A percentile compares a stretch with the other conserved stretches of the same genome.
Evolutionary conservation across 1,139 yeast species (phyloP).

Genomic region (Debaryomyces coudertii): DNA sequence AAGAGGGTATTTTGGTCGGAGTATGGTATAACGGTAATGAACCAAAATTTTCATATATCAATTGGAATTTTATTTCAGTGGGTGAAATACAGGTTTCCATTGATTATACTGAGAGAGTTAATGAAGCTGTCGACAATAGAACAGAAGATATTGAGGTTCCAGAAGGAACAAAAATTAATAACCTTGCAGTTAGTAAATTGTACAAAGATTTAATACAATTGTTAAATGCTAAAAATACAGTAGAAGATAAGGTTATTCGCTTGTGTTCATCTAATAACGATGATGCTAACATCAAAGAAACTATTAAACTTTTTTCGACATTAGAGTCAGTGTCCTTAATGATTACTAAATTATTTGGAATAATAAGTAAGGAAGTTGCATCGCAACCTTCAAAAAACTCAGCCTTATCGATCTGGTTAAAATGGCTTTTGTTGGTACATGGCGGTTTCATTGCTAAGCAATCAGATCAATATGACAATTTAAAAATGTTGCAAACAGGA

Average conservation of each 20-base stretch:
- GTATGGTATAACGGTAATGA: conserved; percentile 44
- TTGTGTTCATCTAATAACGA: conserved; percentile 41
- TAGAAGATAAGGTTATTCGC: conserved; percentile 21
- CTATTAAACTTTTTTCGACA: conserved; percentile 29
- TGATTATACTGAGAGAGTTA: conserved; percentile 19
- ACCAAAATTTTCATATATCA: conserved; percentile 24
- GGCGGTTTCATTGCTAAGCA: conserved; percentile 45
- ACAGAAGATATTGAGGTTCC: conserved; percentile 14
- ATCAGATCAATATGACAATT: conserved; percentile 31
- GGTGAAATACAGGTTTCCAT: conserved; percentile 22
- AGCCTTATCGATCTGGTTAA: conserved; percentile 49
- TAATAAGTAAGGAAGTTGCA: conserved; percentile 38
- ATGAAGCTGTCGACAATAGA: conserved; percentile 1
- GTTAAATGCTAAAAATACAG: conserved; percentile 13
- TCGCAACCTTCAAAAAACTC: conserved; percentile 36
- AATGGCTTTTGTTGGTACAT: conserved; percentile 50
- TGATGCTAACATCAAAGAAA: conserved; percentile 38
- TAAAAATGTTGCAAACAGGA: conserved; percentile 34
- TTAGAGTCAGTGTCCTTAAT: conserved; percentile 20
- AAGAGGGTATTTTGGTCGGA: conserved; percentile 18
- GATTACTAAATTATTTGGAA: conserved; percentile 34
- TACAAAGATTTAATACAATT: conserved; percentile 22
- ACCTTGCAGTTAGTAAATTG: conserved; percentile 30
- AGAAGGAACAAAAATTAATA: conserved; percentile 17
- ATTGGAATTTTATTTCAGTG: conserved; percentile 21